These are phyloP conservation scores for Termitomyces heimii DNA, from an alignment of 768 basidiomycete genomes.

Conservation along the genomic window DNA sequence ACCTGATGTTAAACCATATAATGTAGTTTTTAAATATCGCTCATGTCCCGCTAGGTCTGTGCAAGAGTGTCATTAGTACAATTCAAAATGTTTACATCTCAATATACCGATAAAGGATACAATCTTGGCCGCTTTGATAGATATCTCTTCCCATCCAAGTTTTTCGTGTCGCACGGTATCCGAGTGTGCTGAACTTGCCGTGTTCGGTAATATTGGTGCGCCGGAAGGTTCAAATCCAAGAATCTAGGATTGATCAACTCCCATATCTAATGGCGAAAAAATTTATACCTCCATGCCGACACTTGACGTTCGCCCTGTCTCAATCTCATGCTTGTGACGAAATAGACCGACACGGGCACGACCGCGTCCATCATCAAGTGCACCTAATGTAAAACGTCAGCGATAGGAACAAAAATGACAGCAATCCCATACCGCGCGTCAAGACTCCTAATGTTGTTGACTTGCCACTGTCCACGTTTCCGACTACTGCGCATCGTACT, in stretches of 20 bases:
- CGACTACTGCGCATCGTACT: constrained; percentile 92
- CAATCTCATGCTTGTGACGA: constrained; percentile 95
- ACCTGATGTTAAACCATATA: constrained; percentile 93
- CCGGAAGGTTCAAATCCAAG: constrained; percentile 81
- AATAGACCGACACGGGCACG: constrained; percentile 85
- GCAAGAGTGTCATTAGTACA: background rate
- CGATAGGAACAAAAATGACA: constrained; percentile 7
- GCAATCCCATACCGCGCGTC: constrained; percentile 62
- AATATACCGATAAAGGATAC: constrained; percentile 81
- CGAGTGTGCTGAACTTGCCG: constrained; percentile 46
- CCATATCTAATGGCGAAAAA: background rate
- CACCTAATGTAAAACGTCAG: constrained; percentile 38
- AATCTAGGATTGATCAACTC: constrained; percentile 44
- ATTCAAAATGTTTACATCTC: background rate
- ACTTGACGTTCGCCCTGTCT: constrained; percentile 91
- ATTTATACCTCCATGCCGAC: constrained; percentile 88
- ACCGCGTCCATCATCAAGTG: constrained; percentile 77
- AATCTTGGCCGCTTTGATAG: constrained; percentile 82
- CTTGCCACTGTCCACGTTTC: constrained; percentile 93
- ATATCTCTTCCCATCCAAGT: constrained; percentile 94
- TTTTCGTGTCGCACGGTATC: constrained; percentile 77
- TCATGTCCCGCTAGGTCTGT: constrained; percentile 95
- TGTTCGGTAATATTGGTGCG: constrained; percentile 70
- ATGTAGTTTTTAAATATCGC: constrained; percentile 85
- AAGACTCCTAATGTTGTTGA: constrained; percentile 92